Conservation (phyloP, 495 filamentous ascomycete genomes). For the Penicillium diatomitis region DNA sequence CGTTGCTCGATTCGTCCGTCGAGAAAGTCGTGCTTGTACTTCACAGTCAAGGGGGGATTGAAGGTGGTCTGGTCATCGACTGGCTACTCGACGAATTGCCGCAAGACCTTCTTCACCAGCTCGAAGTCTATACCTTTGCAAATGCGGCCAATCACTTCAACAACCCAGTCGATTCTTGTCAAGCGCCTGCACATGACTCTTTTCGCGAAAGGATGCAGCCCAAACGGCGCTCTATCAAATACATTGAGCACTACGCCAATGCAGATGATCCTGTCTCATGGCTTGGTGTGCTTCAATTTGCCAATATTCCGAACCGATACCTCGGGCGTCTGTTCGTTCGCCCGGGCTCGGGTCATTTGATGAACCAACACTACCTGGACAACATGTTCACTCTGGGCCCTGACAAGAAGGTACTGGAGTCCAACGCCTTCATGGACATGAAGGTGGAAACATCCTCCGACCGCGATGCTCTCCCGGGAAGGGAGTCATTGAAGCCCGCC, state of each 20-base stretch:
- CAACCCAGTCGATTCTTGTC: conserved; percentile 48
- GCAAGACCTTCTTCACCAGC: conserved; percentile 51
- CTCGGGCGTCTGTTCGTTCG: conserved; percentile 69
- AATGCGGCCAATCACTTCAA: conserved; percentile 84
- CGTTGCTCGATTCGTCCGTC: conserved; percentile 34
- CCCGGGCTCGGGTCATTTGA: conserved; percentile 57
- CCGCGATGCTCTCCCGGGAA: neutral
- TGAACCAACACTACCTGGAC: conserved; percentile 75
- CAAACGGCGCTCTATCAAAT: conserved; percentile 33
- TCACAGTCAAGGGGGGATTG: conserved; percentile 77
- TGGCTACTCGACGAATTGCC: conserved; percentile 71
- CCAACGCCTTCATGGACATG: conserved; percentile 30
- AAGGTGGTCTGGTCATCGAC: conserved; percentile 65
- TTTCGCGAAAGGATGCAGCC: neutral
- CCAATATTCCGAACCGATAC: conserved; percentile 44
- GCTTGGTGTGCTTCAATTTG: conserved; percentile 66
- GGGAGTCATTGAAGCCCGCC: neutral
- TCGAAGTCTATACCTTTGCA: conserved; percentile 84
- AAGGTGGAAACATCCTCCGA: conserved; percentile 9
- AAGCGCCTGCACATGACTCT: neutral
- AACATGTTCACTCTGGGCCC: conserved; percentile 55
- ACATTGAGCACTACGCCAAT: conserved; percentile 85
- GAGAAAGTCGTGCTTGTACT: conserved; percentile 69
- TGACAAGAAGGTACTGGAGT: conserved; percentile 16
- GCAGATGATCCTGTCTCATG: conserved; percentile 64